phyloP scores from a whole-genome alignment of 768 basidiomycete species.

The Hemileccinum impolitum region DNA sequence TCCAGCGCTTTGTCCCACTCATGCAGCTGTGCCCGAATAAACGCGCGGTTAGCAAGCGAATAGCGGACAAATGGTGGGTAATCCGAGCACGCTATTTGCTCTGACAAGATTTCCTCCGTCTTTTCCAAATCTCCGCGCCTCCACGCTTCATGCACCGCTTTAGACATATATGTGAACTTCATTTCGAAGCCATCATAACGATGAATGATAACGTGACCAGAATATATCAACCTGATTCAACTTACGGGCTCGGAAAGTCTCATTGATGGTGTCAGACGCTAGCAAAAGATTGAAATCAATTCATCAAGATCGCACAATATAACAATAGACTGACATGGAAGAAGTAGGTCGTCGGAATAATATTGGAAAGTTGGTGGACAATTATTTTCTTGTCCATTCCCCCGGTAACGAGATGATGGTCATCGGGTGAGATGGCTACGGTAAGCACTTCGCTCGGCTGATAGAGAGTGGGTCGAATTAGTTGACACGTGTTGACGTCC shows the following conservation, averaged over 20 bases:
- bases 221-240: too few species aligned
- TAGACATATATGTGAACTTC: constrained; percentile 6
- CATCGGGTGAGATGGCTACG: constrained; percentile 5
- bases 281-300: too few species aligned
- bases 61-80: background rate
- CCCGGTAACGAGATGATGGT: background rate
- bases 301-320: too few species aligned
- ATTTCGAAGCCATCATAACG: background rate
- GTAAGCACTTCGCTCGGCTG: background rate
- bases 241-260: too few species aligned
- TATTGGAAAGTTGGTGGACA: background rate
- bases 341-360: background rate
- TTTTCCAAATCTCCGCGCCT: background rate
- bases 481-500: background rate
- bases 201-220: background rate
- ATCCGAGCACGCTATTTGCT: background rate
- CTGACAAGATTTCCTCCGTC: constrained; percentile 2
- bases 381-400: background rate
- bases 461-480: background rate
- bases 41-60: constrained; percentile 3
- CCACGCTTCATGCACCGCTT: constrained; percentile 2
- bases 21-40: constrained; percentile 2
- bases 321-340: background rate
- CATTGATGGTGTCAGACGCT: too few species aligned
- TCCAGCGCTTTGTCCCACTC: constrained; percentile 4